These are phyloP conservation scores for Crataegus laevigata DNA, from an alignment of 306 rosid genomes.

Conservation along the genomic window DNA sequence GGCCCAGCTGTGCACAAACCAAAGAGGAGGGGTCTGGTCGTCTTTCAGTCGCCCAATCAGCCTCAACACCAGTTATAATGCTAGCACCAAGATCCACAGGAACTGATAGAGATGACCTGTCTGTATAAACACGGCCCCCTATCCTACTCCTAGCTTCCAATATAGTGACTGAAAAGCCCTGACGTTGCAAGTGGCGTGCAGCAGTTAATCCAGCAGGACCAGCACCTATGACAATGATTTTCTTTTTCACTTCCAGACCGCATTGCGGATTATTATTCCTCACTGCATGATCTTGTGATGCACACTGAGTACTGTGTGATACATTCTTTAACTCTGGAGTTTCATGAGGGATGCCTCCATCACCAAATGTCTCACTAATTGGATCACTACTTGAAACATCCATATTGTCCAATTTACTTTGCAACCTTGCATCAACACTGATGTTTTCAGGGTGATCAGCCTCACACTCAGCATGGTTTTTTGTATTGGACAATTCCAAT, in stretches of 20 bases:
- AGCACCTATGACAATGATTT: constrained; percentile 83
- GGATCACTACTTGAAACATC: constrained; percentile 31
- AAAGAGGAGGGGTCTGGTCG: constrained; percentile 98
- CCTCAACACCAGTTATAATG: constrained; percentile 99
- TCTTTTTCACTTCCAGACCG: constrained; percentile 46
- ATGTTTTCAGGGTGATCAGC: constrained; percentile 22
- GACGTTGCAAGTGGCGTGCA: constrained; percentile 94
- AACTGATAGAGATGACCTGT: constrained; percentile 80
- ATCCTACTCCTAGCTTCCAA: constrained; percentile 91
- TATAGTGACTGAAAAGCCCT: constrained; percentile 69
- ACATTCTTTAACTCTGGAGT: constrained; percentile 37
- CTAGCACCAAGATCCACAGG: constrained; percentile 99
- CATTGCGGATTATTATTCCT: constrained; percentile 27
- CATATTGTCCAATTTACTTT: constrained; percentile 19
- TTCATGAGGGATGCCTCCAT: constrained; percentile 24
- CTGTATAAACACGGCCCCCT: constrained; percentile 97
- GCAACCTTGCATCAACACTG: constrained; percentile 25
- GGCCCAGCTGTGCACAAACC: constrained; percentile 94
- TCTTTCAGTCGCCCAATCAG: constrained; percentile 95
- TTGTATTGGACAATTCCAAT: constrained; percentile 24
- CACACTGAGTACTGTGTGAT: constrained; percentile 23
- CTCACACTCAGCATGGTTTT: constrained; percentile 31
- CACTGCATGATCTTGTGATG: constrained; percentile 30
- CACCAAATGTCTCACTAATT: constrained; percentile 29
- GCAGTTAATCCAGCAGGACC: constrained; percentile 99